Evolutionary conservation across 257 asterid species (phyloP).

Genomic region (Capsicum rhomboideum): DNA sequence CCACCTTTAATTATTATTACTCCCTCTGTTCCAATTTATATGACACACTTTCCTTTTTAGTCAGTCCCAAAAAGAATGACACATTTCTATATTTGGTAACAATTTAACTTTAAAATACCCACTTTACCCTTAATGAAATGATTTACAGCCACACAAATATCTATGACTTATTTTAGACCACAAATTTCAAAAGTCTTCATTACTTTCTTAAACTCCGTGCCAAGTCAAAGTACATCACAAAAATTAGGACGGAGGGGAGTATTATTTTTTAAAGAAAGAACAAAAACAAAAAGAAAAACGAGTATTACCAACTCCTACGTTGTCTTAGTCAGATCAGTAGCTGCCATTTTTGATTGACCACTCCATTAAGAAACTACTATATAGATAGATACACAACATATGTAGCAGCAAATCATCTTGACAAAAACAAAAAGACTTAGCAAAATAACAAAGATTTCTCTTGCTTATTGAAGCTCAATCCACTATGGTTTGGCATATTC

Average conservation of each 20-base stretch:
- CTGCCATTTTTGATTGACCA: background rate
- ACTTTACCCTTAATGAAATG: no score
- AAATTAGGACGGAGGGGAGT: no score
- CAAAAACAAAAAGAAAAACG: background rate
- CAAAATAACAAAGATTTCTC: background rate
- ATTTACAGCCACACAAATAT: no score
- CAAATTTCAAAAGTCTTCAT: no score
- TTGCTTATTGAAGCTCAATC: background rate
- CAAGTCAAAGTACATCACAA: no score
- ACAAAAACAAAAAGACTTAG: background rate
- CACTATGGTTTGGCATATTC: background rate
- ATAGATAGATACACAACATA: background rate
- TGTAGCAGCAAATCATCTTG: background rate
- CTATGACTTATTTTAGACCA: no score
- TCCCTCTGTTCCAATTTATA: no score
- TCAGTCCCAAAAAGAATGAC: no score
- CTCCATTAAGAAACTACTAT: background rate
- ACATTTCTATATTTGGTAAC: no score
- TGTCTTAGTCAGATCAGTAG: background rate
- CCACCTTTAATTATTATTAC: background rate
- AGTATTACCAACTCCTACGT: background rate
- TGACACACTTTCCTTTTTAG: no score
- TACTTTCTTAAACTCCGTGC: no score
- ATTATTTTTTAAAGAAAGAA: background rate
- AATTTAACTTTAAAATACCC: no score